phyloP scores from a whole-genome alignment of 148 eudicot species.

The Vaccinium darrowii region DNA sequence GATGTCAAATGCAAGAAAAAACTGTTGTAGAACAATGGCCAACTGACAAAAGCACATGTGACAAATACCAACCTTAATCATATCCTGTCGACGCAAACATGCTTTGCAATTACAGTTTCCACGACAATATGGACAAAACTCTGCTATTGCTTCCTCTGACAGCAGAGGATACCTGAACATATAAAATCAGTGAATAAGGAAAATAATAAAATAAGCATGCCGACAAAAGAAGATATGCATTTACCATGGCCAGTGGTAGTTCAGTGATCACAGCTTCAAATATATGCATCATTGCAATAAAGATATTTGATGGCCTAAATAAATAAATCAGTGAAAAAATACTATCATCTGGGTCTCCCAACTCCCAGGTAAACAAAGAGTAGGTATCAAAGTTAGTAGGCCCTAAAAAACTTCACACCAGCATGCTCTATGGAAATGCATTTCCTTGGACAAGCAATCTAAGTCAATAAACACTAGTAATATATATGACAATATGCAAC shows the following conservation, averaged over 20 bases:
- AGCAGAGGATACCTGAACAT: constrained; percentile 52
- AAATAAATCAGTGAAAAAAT: not conserved
- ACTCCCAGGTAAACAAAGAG: no score
- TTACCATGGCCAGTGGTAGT: not conserved
- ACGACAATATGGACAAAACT: constrained; percentile 55
- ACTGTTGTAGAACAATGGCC: not conserved
- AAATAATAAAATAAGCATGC: not conserved
- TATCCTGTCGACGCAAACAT: constrained; percentile 45
- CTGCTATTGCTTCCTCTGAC: constrained; percentile 49
- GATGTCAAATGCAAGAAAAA: not conserved
- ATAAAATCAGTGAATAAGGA: not conserved
- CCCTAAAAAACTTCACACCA: no score
- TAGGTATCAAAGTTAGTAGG: no score
- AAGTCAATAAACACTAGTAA: no score
- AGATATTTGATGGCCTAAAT: not conserved
- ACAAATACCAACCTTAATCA: constrained; percentile 23
- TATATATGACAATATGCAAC: no score
- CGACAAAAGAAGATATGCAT: not conserved
- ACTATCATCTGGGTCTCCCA: no score
- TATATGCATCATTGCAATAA: not conserved
- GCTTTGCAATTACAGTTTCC: constrained; percentile 66
- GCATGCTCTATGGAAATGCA: no score
- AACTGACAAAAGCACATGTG: not conserved
- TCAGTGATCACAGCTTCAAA: not conserved
- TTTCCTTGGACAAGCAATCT: no score